A percentile compares a stretch with the other conserved stretches of the same genome.
Conservation (phyloP, 441 rosid species). For the Populus trichocarpa region DNA sequence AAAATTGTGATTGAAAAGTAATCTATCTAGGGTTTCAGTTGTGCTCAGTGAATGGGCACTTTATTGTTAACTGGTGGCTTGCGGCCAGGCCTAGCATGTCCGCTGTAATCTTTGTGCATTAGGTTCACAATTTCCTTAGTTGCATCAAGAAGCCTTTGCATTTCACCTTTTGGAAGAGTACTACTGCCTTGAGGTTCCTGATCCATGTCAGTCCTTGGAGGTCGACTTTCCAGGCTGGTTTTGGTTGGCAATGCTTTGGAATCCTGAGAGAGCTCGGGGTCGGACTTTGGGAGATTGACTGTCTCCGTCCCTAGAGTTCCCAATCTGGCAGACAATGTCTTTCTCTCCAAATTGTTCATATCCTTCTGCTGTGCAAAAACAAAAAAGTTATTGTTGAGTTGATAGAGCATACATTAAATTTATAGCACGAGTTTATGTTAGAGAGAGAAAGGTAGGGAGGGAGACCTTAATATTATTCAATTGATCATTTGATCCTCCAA, state of each 20-base stretch:
- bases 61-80: slow-evolving; percentile 58
- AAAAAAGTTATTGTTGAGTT: neutral
- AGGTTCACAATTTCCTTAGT: slow-evolving; percentile 37
- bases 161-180: slow-evolving; percentile 12
- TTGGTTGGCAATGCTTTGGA: slow-evolving; percentile 18
- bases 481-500: slow-evolving; percentile 19
- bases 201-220: slow-evolving; percentile 10
- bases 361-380: slow-evolving; percentile 12
- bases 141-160: slow-evolving; percentile 29
- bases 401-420: neutral
- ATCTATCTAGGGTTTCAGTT: neutral
- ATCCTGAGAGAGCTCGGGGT: neutral
- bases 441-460: neutral
- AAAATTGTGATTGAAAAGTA: slow-evolving; percentile 31
- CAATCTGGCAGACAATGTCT: slow-evolving; percentile 16
- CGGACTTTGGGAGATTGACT: slow-evolving; percentile 7
- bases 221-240: slow-evolving; percentile 15
- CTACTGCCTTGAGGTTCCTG: neutral
- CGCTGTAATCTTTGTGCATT: slow-evolving; percentile 43
- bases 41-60: slow-evolving; percentile 34
- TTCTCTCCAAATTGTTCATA: slow-evolving; percentile 18
- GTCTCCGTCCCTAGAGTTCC: slow-evolving; percentile 21
- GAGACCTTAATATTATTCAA: slow-evolving; percentile 30
- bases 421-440: neutral
- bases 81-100: slow-evolving; percentile 29